A percentile compares a stretch with the other conserved stretches of the same genome.
These are phyloP conservation scores for Trametes polyzona DNA, from an alignment of 1,284 basidiomycete species.

Conservation along the genomic window DNA sequence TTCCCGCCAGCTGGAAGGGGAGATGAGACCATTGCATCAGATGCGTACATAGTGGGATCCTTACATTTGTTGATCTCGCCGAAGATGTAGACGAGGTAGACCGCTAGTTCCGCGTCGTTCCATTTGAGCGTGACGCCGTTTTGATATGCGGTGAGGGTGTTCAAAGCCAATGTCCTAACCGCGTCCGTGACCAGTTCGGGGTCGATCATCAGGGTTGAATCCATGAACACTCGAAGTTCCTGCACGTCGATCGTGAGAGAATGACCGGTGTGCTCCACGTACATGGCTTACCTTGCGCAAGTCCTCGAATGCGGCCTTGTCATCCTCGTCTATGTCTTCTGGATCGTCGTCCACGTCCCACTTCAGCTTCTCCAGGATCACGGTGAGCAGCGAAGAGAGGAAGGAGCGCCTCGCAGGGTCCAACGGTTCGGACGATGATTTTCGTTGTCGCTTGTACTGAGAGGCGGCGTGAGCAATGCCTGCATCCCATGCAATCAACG, in stretches of 20 bases:
- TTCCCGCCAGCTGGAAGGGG: slow-evolving; percentile 60
- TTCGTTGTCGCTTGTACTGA: slow-evolving; percentile 81
- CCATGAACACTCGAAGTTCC: slow-evolving; percentile 84
- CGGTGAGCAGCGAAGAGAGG: slow-evolving; percentile 78
- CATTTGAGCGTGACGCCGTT: slow-evolving; percentile 73
- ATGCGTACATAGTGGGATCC: slow-evolving; percentile 41
- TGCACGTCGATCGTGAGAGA: slow-evolving; percentile 33
- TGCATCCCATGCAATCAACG: neutral
- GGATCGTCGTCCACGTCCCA: slow-evolving; percentile 89
- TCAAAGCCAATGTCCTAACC: slow-evolving; percentile 71
- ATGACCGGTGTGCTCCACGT: slow-evolving; percentile 3
- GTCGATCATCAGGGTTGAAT: slow-evolving; percentile 82
- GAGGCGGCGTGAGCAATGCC: neutral
- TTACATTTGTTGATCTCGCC: slow-evolving; percentile 84
- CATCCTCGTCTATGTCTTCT: slow-evolving; percentile 89
- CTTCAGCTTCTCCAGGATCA: slow-evolving; percentile 87
- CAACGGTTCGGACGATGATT: slow-evolving; percentile 66
- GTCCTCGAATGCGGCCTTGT: slow-evolving; percentile 82
- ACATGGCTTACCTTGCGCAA: slow-evolving; percentile 72
- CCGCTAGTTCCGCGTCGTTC: slow-evolving; percentile 93
- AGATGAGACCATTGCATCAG: neutral
- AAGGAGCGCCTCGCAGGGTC: slow-evolving; percentile 81
- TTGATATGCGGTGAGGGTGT: slow-evolving; percentile 72
- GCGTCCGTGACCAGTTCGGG: slow-evolving; percentile 78
- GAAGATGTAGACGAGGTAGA: slow-evolving; percentile 92